These are phyloP conservation scores for Fusarium nodosum DNA, from an alignment of 2,329 filamentous ascomycete species.

Conservation along the genomic window DNA sequence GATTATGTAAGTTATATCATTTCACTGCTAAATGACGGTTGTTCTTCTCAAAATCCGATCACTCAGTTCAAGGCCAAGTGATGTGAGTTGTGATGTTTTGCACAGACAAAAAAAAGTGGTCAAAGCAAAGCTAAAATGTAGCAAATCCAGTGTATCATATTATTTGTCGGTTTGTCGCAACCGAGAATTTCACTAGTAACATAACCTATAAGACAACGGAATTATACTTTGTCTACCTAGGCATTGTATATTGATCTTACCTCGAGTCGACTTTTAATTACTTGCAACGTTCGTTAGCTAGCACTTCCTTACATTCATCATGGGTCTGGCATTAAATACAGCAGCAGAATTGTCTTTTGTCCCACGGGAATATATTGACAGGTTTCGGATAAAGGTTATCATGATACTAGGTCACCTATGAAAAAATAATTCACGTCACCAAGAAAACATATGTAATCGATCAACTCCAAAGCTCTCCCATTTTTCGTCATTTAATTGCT, in stretches of 20 bases:
- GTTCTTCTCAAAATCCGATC: neutral
- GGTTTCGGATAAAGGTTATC: neutral
- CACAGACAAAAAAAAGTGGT: slow-evolving; percentile 29
- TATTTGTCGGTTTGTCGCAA: slow-evolving; percentile 13
- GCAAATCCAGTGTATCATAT: slow-evolving; percentile 1
- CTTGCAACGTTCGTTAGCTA: too few species aligned
- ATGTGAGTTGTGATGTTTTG: slow-evolving; percentile 8
- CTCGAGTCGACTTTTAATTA: neutral
- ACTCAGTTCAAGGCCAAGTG: neutral
- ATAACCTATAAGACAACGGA: neutral
- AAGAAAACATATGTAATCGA: slow-evolving; percentile 54
- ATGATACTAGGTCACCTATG: neutral
- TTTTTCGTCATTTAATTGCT: slow-evolving; percentile 53
- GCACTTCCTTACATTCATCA: neutral
- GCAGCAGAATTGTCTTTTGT: neutral
- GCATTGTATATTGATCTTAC: neutral
- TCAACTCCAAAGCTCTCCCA: slow-evolving; percentile 54
- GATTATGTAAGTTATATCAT: slow-evolving; percentile 7
- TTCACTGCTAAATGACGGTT: neutral
- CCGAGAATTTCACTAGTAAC: neutral
- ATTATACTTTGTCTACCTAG: neutral
- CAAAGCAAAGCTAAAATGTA: slow-evolving; percentile 9
- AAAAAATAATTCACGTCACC: slow-evolving; percentile 45
- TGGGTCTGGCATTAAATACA: too few species aligned
- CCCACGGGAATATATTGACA: neutral